Evolutionary conservation across 805 yeast species (phyloP).

Genomic region (Kodamaea laetipori): DNA sequence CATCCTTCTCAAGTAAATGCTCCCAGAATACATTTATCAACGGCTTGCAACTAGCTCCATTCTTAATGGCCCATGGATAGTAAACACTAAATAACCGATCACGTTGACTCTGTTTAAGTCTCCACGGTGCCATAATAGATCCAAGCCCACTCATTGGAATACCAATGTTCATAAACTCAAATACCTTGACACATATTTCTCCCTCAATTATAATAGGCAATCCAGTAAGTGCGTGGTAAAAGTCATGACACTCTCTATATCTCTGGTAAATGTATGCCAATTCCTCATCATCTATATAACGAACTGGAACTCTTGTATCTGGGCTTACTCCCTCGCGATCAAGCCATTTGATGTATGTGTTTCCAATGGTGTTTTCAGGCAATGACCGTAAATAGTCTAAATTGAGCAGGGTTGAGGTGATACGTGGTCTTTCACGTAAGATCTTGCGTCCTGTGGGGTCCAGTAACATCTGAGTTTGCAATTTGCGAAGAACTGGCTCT

Average conservation of each 20-base stretch:
- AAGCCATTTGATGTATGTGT: slow-evolving; percentile 79
- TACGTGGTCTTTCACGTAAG: slow-evolving; percentile 76
- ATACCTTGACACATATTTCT: slow-evolving; percentile 90
- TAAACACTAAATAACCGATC: slow-evolving; percentile 66
- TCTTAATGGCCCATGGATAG: slow-evolving; percentile 83
- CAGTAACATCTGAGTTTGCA: slow-evolving; percentile 73
- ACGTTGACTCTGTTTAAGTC: slow-evolving; percentile 65
- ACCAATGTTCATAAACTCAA: slow-evolving; percentile 89
- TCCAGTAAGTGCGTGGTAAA: slow-evolving; percentile 89
- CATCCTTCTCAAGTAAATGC: slow-evolving; percentile 67
- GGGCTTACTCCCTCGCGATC: slow-evolving; percentile 88
- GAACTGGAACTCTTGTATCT: slow-evolving; percentile 88
- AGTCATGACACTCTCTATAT: slow-evolving; percentile 95
- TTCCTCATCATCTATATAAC: slow-evolving; percentile 84
- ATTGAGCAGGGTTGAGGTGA: slow-evolving; percentile 71
- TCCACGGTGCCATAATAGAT: slow-evolving; percentile 83
- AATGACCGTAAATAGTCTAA: slow-evolving; percentile 57
- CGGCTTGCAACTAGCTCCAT: slow-evolving; percentile 73
- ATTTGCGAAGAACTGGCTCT: slow-evolving; percentile 58
- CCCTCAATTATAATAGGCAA: slow-evolving; percentile 92
- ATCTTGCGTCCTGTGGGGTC: slow-evolving; percentile 78
- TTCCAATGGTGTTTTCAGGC: slow-evolving; percentile 75
- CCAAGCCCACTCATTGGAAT: slow-evolving; percentile 96
- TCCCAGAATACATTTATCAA: slow-evolving; percentile 94
- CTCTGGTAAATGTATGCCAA: slow-evolving; percentile 91